Percentiles rank a stretch among this genome's conserved stretches.
These are phyloP conservation scores for Alternaria angustiovoidea DNA, from an alignment of 2,329 filamentous ascomycete genomes.

Conservation along the genomic window DNA sequence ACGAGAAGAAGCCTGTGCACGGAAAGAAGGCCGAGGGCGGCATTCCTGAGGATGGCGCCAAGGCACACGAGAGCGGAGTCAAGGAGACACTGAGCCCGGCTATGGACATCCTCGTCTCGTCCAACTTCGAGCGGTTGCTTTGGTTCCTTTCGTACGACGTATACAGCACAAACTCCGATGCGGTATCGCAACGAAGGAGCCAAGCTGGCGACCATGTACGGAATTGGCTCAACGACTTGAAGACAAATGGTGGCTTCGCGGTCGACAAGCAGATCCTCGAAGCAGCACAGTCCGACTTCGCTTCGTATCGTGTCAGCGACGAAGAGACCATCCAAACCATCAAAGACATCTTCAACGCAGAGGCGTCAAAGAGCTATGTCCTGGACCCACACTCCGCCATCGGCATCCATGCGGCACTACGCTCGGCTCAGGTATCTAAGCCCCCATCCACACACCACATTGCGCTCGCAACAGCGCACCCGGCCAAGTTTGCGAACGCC, in stretches of 20 bases:
- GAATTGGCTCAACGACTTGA: slow-evolving; percentile 80
- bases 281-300: slow-evolving; percentile 76
- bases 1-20: slow-evolving; percentile 80
- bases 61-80: slow-evolving; percentile 74
- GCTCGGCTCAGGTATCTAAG: slow-evolving; percentile 67
- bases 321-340: slow-evolving; percentile 59
- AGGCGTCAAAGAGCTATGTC: slow-evolving; percentile 69
- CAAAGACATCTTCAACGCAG: slow-evolving; percentile 58
- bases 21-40: slow-evolving; percentile 65
- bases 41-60: slow-evolving; percentile 63
- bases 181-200: slow-evolving; percentile 56
- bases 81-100: slow-evolving; percentile 93
- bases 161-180: slow-evolving; percentile 49
- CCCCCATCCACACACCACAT: slow-evolving; percentile 70
- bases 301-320: slow-evolving; percentile 75
- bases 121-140: slow-evolving; percentile 94
- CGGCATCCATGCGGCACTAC: slow-evolving; percentile 77
- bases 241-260: slow-evolving; percentile 80
- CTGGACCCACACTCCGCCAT: slow-evolving; percentile 94
- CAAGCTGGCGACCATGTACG: slow-evolving; percentile 76
- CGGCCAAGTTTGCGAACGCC: slow-evolving; percentile 89
- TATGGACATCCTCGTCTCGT: slow-evolving; percentile 97
- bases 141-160: slow-evolving; percentile 83
- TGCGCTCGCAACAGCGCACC: slow-evolving; percentile 90
- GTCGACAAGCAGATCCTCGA: slow-evolving; percentile 78